These are phyloP conservation scores for Apophysomyces sp. DNA, from an alignment of 371 early-diverging fungal species.

Conservation along the genomic window DNA sequence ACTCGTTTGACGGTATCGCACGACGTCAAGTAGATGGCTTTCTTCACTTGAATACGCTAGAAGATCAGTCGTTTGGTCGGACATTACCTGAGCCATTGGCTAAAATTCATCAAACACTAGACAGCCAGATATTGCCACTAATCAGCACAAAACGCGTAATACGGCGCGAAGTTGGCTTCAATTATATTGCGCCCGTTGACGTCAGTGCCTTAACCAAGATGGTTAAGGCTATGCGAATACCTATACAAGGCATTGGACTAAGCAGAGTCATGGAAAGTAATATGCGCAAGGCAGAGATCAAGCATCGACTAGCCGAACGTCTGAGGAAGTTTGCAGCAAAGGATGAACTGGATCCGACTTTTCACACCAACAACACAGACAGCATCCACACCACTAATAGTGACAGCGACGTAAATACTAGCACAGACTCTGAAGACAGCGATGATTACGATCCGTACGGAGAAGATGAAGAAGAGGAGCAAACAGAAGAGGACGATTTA, in stretches of 20 bases:
- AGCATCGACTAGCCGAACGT: slow-evolving; percentile 9
- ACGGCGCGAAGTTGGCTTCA: slow-evolving; percentile 36
- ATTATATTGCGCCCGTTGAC: slow-evolving; percentile 36
- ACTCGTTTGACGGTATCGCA: slow-evolving; percentile 31
- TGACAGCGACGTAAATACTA: slow-evolving; percentile 2
- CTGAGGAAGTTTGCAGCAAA: slow-evolving; percentile 13
- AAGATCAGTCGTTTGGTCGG: background rate
- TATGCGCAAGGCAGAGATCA: slow-evolving; percentile 33
- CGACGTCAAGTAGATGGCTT: slow-evolving; percentile 31
- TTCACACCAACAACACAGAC: background rate
- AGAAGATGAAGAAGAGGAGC: slow-evolving; percentile 10
- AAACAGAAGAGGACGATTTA: background rate
- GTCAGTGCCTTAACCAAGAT: slow-evolving; percentile 38
- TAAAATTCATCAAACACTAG: slow-evolving; percentile 22
- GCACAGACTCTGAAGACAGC: background rate
- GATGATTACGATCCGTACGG: slow-evolving; percentile 6
- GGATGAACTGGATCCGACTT: slow-evolving; percentile 13
- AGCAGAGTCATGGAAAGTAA: slow-evolving; percentile 44
- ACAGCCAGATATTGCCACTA: slow-evolving; percentile 18
- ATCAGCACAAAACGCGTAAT: slow-evolving; percentile 36
- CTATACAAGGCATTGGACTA: slow-evolving; percentile 35
- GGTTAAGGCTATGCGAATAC: slow-evolving; percentile 32
- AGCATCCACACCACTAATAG: slow-evolving; percentile 14
- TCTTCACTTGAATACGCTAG: slow-evolving; percentile 6
- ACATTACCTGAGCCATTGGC: slow-evolving; percentile 19